Evolutionary conservation across 2,329 filamentous ascomycete genomes (phyloP), one percentile per base, ranked within the genome.

Genomic region (Colletotrichum cuscutae): DNA sequence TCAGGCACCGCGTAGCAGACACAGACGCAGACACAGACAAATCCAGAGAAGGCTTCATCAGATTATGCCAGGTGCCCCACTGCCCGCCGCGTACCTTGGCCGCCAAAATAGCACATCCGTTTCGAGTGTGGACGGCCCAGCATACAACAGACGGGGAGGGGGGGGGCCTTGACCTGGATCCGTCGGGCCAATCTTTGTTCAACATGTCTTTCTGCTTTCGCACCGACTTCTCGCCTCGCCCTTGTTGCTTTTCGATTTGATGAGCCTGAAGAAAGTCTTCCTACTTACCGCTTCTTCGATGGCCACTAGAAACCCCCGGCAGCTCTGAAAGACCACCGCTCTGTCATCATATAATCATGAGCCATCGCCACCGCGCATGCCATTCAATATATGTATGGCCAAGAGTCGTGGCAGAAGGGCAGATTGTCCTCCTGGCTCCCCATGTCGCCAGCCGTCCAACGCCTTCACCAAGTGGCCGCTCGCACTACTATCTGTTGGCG

Each of bases 61-160:
- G 61, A 69, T 49, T 49, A 30, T 69, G 30, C 65, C 65, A 49
- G 53, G 32, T 46, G 32, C 66, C 66, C 70, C 70, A 63, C 61
- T 60, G 67, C 67, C 28, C 49, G 56, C 46, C 49, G 66, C 46
- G 46, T 52, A 63, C 56, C 42, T 62, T 53, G n/a, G 61, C 67
- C 67, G 71, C 68, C 61, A 67, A 71, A 73, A 63, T 71, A 73
- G 61, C 68, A 61, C 30, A 58, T 37, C 49, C 28, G 67, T 73
- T 73, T 73, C 71, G 62, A 57, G 62, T 60, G 56, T 56, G 62
- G 61, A 46, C 62, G 56, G 28, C 53, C 69, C 37, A 68, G 61
- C 49, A 35, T 26, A 52, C 53, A 49, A 61, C 19, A 12, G 59
- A 37, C 32, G 30, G 26, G 58, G 58, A 57, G 37, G 37, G 37